These are phyloP conservation scores for Leccinum aurantiacum DNA, from an alignment of 768 basidiomycete genomes.

Conservation along the genomic window DNA sequence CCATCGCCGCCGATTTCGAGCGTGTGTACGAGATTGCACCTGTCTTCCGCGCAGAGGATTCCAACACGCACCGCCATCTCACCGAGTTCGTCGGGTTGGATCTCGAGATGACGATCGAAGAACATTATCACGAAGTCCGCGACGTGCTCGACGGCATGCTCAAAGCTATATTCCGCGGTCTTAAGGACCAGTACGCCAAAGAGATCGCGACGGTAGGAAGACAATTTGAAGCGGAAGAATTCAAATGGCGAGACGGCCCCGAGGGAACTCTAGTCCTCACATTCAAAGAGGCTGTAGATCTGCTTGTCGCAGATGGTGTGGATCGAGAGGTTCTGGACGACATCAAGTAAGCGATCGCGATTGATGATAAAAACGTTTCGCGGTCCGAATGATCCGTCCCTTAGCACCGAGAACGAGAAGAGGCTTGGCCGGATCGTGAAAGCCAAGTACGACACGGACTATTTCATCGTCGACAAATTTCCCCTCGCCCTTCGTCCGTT, in stretches of 20 bases:
- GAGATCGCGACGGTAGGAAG: conserved; percentile 81
- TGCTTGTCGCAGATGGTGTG: conserved; percentile 85
- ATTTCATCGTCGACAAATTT: conserved; percentile 99
- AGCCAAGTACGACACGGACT: conserved; percentile 95
- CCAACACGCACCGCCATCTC: conserved; percentile 96
- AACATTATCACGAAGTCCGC: conserved; percentile 98
- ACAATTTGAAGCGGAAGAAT: conserved; percentile 95
- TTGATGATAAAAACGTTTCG: neutral
- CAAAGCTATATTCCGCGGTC: conserved; percentile 79
- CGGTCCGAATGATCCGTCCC: conserved; percentile 5
- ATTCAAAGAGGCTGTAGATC: conserved; percentile 84
- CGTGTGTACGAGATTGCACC: conserved; percentile 96
- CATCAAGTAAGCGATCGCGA: conserved; percentile 62
- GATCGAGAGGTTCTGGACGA: conserved; percentile 79
- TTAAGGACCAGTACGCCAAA: conserved; percentile 70
- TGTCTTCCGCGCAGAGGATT: conserved; percentile 97
- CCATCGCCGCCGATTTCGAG: conserved; percentile 97
- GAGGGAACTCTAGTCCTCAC: conserved; percentile 82
- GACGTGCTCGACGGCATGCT: conserved; percentile 88
- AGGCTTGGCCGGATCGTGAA: conserved; percentile 86
- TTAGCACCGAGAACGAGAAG: conserved; percentile 94
- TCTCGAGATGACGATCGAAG: conserved; percentile 98
- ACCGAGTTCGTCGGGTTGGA: conserved; percentile 99
- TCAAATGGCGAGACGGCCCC: conserved; percentile 73
- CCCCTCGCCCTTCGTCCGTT: conserved; percentile 94